These are phyloP conservation scores for Penicillium ochrochloron DNA, from an alignment of 495 filamentous ascomycete species.

Conservation along the genomic window DNA sequence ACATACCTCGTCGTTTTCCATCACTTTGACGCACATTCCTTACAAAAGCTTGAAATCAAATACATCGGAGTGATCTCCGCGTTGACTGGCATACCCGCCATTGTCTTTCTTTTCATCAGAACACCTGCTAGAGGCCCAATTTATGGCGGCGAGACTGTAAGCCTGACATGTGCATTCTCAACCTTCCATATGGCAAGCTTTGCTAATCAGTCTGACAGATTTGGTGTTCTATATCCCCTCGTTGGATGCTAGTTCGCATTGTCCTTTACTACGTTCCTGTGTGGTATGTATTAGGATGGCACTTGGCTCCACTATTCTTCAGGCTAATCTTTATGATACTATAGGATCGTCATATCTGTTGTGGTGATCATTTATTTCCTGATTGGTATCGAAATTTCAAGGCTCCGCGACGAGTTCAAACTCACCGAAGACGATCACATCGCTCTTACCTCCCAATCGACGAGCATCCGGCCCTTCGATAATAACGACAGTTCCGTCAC, in stretches of 20 bases:
- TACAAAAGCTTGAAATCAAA: constrained; percentile 47
- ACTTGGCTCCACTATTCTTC: background rate
- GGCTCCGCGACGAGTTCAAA: constrained; percentile 42
- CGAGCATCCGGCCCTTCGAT: constrained; percentile 13
- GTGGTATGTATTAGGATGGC: constrained; percentile 34
- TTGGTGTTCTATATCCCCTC: constrained; percentile 52
- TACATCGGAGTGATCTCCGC: constrained; percentile 42
- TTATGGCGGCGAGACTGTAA: constrained; percentile 49
- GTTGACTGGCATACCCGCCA: constrained; percentile 48
- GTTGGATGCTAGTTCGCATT: constrained; percentile 51
- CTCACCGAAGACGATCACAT: constrained; percentile 40
- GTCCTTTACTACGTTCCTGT: constrained; percentile 51
- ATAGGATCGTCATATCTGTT: constrained; percentile 44
- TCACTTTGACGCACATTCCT: constrained; percentile 42
- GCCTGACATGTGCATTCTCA: background rate
- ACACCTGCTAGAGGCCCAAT: constrained; percentile 43
- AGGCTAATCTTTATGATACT: constrained; percentile 2
- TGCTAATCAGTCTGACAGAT: constrained; percentile 27
- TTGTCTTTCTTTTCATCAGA: constrained; percentile 48
- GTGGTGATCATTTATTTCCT: constrained; percentile 46
- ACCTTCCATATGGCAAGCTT: background rate
- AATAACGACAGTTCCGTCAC: constrained; percentile 20
- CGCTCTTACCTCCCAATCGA: constrained; percentile 19
- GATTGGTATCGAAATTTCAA: constrained; percentile 47
- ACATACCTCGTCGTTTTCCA: constrained; percentile 52